Base-by-base conservation (phyloP, 306 rosid genomes). In the Arachis stenosperma region DNA sequence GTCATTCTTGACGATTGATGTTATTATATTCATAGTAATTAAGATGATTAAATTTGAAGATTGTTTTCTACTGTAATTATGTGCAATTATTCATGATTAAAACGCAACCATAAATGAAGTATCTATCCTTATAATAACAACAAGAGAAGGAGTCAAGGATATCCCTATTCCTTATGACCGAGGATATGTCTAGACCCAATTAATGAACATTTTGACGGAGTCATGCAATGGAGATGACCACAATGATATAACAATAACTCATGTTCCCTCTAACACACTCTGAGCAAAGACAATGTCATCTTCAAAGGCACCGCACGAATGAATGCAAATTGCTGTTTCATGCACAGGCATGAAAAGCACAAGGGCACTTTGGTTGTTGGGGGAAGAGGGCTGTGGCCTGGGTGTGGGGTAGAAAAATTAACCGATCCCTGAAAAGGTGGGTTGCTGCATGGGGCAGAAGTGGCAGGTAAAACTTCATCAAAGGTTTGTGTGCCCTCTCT, bases 381-480 rank as follows among this genome's bases (percentile, higher is more conserved):
- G 41, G 61, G 27, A 52, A 47, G 27, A 30, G 73, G 68, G 39
- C 62, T 63, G 44, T 13, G 13, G 27, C 27, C 27, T 71, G 64
- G 74, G 4, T 33, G 37, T 81, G 69, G 84, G 84, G 84, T 66
- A 47, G 53, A 46, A 68, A 62, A 62, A 64, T 62, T 75, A 69
- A 69, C 77, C 70, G 33, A 56, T 39, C 74, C 60, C 81, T 75
- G 74, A 43, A 75, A 80, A 79, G 74, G 79, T 71, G 65, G 52
- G 71, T 55, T 58, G 14, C 54, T 69, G 76, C 82, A 63, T 81
- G 80, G 43, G 37, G 37, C 37, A 33, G 59, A 36, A 51, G 39
- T 36, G 33, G 70, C 84, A 68, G 74, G 79, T 72, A 75, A 81
- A 85, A 85, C 71, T 53, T 43, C 76, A 58, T 43, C 76, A 58